phyloP scores from a whole-genome alignment of 202 grass and related monocot genomes.

The Digitaria exilis region DNA sequence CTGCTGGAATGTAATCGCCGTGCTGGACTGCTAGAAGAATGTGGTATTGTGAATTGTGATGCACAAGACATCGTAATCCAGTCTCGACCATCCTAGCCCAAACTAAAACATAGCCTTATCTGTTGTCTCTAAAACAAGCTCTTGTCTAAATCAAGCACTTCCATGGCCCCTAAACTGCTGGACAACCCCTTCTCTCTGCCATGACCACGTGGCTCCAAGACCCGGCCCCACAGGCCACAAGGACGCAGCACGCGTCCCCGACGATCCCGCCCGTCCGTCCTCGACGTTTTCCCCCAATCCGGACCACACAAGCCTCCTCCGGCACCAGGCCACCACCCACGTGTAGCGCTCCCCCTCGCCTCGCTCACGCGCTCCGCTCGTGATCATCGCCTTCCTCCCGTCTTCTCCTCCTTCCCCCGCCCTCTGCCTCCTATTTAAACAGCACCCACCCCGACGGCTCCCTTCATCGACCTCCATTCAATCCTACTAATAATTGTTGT shows the following conservation, averaged over 20 bases:
- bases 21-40: too few species aligned
- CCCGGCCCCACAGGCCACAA: not conserved
- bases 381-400: not conserved
- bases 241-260: not conserved
- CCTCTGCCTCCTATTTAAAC: constrained; percentile 29
- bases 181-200: too few species aligned
- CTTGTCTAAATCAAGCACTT: too few species aligned
- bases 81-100: too few species aligned
- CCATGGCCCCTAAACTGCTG: too few species aligned
- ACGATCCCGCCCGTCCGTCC: constrained; percentile 19
- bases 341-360: not conserved
- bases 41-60: too few species aligned
- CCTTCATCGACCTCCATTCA: constrained; percentile 42
- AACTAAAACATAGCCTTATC: too few species aligned
- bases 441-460: not conserved
- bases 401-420: not conserved
- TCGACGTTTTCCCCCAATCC: not conserved
- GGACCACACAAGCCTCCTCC: not conserved
- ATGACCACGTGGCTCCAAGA: not conserved
- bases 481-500: constrained; percentile 24
- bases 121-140: too few species aligned
- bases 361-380: not conserved
- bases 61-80: too few species aligned
- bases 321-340: not conserved
- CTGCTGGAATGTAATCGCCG: too few species aligned